Base-by-base conservation (phyloP, 768 basidiomycete species). In the Exsudoporus frostii region DNA sequence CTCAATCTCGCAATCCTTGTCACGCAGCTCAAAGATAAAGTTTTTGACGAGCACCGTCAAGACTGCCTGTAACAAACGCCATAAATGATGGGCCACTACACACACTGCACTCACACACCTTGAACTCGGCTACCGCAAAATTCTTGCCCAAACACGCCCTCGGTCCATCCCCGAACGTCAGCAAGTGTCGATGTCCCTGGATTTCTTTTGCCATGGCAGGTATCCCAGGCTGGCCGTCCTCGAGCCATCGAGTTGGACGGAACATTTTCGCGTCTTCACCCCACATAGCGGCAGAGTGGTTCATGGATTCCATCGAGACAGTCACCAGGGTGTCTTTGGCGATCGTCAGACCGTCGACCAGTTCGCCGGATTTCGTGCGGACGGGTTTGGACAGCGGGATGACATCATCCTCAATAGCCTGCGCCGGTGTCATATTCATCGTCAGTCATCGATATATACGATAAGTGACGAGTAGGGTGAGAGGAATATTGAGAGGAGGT, bases 161-260 rank as follows among this genome's bases (percentile, higher is more conserved):
- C 4, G 79, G 76, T 29, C 27, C 27, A 29, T 29, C 27, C 27
- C 8, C 27, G 27, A 29, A 29, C 27, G 27, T 29, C 8, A 81
- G 65, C 20, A 80, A 61, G 59, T 81, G 79, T 0, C 74, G 72
- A 55, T 80, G 69, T 5, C 79, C 81, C 59, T 74, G 74, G 4
- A 80, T 69, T 24, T 74, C 73, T 41, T 74, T 74, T 0, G 74
- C 73, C 13, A 57, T 54, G 43, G 36, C 38, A 14, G 59, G 53
- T 7, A 55, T 55, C 1, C 66, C 63, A 15, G 66, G 62, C 11
- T 55, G 22, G 1, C 38, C 48, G 8, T 67, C 64, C 15, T 64
- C 62, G 7, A 87, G 70, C 86, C 87, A 90, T 15, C 86, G 72
- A 51, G 81, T 81, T 0, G 86, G 86, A 32, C 77, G 70, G 4